Percentiles rank a stretch among this genome's conserved stretches.
Evolutionary conservation across 1,284 basidiomycete genomes (phyloP).

Genomic region (Boletus sp.): DNA sequence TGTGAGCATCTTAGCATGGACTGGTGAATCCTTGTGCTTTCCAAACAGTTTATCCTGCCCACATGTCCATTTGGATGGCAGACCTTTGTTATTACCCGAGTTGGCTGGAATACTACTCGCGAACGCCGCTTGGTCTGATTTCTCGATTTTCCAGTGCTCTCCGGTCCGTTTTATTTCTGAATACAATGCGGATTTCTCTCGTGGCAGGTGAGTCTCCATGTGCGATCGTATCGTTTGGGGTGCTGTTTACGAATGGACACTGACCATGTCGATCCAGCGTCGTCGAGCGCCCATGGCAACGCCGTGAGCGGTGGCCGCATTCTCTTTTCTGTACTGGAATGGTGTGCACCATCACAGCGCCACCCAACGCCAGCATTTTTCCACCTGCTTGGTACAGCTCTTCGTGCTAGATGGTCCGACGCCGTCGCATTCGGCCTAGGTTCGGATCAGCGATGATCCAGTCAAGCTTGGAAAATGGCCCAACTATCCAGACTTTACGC

Average conservation of each 20-base stretch:
- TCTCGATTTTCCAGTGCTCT: no score
- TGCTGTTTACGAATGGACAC: background rate
- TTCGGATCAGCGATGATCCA: slow-evolving; percentile 77
- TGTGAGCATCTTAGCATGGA: no score
- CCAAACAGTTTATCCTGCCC: no score
- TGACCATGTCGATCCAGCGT: slow-evolving; percentile 45
- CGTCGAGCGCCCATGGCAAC: slow-evolving; percentile 80
- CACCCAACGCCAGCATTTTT: slow-evolving; percentile 65
- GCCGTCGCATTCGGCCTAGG: slow-evolving; percentile 70
- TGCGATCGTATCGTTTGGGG: background rate
- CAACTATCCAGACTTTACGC: slow-evolving; percentile 60
- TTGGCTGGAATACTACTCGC: no score
- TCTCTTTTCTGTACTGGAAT: slow-evolving; percentile 63
- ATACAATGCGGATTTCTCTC: slow-evolving; percentile 64
- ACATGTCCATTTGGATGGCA: no score
- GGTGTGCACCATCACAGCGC: slow-evolving; percentile 67
- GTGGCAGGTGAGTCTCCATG: slow-evolving; percentile 50
- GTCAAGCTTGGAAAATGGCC: slow-evolving; percentile 70
- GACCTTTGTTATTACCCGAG: no score
- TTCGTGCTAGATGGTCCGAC: slow-evolving; percentile 77
- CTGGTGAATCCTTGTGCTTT: no score
- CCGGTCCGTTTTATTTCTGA: no score
- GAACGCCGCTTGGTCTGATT: no score
- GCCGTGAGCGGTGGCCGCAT: slow-evolving; percentile 67
- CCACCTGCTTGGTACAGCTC: slow-evolving; percentile 79